These are phyloP conservation scores for Prototheca wickerhamii DNA, from an alignment of 163 green algal species.

Conservation along the genomic window DNA sequence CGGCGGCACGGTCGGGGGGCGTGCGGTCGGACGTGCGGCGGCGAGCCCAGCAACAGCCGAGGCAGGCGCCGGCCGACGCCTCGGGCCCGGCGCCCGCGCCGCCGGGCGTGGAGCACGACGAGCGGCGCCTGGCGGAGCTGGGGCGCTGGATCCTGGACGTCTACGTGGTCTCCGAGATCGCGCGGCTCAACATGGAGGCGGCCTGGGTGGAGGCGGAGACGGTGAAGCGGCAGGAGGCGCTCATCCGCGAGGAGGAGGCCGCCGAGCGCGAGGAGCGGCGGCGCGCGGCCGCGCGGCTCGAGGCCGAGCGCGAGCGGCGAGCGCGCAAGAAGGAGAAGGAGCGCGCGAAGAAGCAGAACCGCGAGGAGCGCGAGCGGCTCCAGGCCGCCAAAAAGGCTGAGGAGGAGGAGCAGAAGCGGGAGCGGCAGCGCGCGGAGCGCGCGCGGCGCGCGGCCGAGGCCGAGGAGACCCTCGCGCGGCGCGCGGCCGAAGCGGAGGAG, in stretches of 20 bases:
- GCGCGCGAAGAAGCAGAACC: conserved; percentile 43
- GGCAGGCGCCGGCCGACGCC: not conserved
- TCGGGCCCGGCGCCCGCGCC: conserved; percentile 32
- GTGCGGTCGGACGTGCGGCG: too few relatives aligned
- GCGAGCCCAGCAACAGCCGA: too few relatives aligned
- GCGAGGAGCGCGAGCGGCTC: too few relatives aligned
- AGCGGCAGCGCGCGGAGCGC: too few relatives aligned
- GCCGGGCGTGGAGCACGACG: conserved; percentile 79
- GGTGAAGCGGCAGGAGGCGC: conserved; percentile 76
- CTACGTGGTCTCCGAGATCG: conserved; percentile 79
- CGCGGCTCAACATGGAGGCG: conserved; percentile 56
- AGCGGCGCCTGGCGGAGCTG: conserved; percentile 83
- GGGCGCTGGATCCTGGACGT: conserved; percentile 83
- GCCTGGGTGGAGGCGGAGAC: conserved; percentile 75
- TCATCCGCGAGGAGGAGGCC: conserved; percentile 90
- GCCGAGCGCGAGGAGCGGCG: conserved; percentile 42
- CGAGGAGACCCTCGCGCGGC: conserved; percentile 26
- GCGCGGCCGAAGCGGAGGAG: conserved; percentile 37
- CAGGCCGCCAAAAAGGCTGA: too few relatives aligned
- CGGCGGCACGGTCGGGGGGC: too few relatives aligned
- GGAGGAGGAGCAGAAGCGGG: too few relatives aligned
- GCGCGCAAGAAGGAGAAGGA: conserved; percentile 41
- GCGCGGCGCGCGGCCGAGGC: conserved; percentile 35
- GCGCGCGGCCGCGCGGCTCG: conserved; percentile 30
- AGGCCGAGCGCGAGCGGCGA: conserved; percentile 44